Conservation (phyloP, 768 basidiomycete genomes). For the Tylopilus subfusipes region DNA sequence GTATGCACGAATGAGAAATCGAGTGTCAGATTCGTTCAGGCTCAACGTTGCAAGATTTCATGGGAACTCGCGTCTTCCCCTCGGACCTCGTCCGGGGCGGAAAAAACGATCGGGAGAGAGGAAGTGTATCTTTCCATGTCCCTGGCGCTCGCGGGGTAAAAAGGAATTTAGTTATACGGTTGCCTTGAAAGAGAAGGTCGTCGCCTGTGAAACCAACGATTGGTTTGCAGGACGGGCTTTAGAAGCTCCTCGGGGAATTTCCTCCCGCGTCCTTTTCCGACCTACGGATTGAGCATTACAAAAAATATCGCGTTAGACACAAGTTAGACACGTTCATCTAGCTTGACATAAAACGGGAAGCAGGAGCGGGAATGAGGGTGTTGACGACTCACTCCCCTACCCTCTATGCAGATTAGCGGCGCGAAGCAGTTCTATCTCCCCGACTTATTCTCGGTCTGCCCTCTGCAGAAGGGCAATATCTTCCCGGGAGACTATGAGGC, state of each 20-base stretch:
- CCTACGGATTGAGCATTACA: not conserved
- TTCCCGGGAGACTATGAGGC: not conserved
- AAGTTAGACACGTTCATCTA: not conserved
- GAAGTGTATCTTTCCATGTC: slow-evolving; percentile 71
- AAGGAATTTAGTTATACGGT: not conserved
- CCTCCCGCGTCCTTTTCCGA: not conserved
- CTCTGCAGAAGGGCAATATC: slow-evolving; percentile 39
- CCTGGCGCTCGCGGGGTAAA: slow-evolving; percentile 47
- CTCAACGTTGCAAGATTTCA: not conserved
- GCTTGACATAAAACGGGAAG: slow-evolving; percentile 4
- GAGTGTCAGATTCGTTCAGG: not conserved
- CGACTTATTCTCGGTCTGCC: slow-evolving; percentile 43
- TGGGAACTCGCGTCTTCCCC: not conserved
- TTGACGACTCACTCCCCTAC: not conserved
- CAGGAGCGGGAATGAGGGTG: not conserved
- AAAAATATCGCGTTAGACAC: not conserved
- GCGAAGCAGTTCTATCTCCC: slow-evolving; percentile 43
- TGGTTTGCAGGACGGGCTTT: not conserved
- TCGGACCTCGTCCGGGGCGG: not conserved
- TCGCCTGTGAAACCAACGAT: not conserved
- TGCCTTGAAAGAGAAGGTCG: not conserved
- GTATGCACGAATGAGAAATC: not conserved
- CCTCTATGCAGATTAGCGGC: not conserved
- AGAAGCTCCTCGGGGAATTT: slow-evolving; percentile 5
- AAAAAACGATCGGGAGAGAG: slow-evolving; percentile 51